phyloP scores from a whole-genome alignment of 768 basidiomycete species.

The Trametes elegans region DNA sequence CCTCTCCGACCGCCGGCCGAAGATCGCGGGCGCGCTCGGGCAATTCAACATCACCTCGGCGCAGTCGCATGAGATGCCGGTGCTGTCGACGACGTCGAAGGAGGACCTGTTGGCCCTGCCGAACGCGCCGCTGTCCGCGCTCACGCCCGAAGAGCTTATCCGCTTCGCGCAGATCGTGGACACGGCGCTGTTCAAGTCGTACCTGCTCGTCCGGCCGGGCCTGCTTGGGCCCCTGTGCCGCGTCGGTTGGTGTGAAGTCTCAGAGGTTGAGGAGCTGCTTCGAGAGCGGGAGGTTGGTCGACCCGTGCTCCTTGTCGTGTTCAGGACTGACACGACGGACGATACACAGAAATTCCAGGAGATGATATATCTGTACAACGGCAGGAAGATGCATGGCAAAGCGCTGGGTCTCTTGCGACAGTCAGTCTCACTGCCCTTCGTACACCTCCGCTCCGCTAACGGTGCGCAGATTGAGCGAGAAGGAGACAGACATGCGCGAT shows the following conservation, averaged over 20 bases:
- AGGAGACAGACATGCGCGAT: slow-evolving; percentile 74
- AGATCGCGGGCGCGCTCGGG: slow-evolving; percentile 74
- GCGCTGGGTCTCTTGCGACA: slow-evolving; percentile 81
- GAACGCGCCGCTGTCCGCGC: slow-evolving; percentile 62
- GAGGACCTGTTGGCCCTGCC: slow-evolving; percentile 80
- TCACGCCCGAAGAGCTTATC: slow-evolving; percentile 83
- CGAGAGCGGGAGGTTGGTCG: slow-evolving; percentile 71
- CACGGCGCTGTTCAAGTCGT: slow-evolving; percentile 92
- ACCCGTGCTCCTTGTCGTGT: neutral
- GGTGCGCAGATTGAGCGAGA: slow-evolving; percentile 66
- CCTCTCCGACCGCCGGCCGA: slow-evolving; percentile 86
- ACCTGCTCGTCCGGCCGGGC: slow-evolving; percentile 76
- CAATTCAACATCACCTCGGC: slow-evolving; percentile 65
- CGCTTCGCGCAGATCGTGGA: slow-evolving; percentile 93
- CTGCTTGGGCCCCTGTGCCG: slow-evolving; percentile 87
- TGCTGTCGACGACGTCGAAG: slow-evolving; percentile 68
- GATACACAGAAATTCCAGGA: slow-evolving; percentile 90
- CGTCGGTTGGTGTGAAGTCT: slow-evolving; percentile 94
- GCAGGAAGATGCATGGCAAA: slow-evolving; percentile 93
- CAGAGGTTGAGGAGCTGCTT: slow-evolving; percentile 87
- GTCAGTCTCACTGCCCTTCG: slow-evolving; percentile 45
- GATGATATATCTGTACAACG: slow-evolving; percentile 87
- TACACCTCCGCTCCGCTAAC: neutral
- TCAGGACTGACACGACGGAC: neutral
- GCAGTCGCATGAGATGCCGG: slow-evolving; percentile 65